A percentile compares a stretch with the other conserved stretches of the same genome.
These are phyloP conservation scores for Quercus berberidifolia DNA, from an alignment of 306 rosid species.

Conservation along the genomic window DNA sequence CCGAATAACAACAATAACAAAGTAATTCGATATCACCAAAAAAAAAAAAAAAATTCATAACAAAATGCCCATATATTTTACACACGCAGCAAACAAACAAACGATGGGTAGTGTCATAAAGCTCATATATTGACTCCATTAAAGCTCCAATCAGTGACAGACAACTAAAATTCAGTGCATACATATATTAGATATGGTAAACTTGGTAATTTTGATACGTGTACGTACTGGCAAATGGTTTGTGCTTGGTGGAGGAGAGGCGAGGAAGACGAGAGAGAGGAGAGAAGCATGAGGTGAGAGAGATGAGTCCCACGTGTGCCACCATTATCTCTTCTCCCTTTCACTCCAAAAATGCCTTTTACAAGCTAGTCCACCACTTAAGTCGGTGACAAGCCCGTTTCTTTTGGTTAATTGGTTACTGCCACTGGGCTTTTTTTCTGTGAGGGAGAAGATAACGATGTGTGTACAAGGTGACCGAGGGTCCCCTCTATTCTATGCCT, in stretches of 20 bases:
- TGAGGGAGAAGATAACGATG: no score
- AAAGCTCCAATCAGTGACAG: neutral
- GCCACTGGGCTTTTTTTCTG: no score
- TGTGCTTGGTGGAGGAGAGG: constrained; percentile 45
- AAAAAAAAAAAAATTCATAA: neutral
- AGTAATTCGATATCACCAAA: neutral
- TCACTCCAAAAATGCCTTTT: neutral
- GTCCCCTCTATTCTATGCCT: no score
- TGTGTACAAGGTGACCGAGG: no score
- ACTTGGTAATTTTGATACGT: neutral
- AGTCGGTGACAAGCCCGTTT: neutral
- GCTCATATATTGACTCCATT: neutral
- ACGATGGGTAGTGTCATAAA: neutral
- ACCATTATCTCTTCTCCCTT: constrained; percentile 26
- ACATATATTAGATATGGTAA: neutral
- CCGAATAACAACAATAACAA: neutral
- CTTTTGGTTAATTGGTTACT: no score
- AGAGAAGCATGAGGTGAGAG: constrained; percentile 43
- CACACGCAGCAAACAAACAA: neutral
- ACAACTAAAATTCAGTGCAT: constrained; percentile 9
- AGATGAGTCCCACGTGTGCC: constrained; percentile 46
- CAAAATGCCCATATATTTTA: neutral
- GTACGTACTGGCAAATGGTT: constrained; percentile 48
- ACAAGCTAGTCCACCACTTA: neutral
- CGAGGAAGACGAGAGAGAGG: constrained; percentile 39